phyloP scores from a whole-genome alignment of 179 eudicot species.

The Patellifolia procumbens region DNA sequence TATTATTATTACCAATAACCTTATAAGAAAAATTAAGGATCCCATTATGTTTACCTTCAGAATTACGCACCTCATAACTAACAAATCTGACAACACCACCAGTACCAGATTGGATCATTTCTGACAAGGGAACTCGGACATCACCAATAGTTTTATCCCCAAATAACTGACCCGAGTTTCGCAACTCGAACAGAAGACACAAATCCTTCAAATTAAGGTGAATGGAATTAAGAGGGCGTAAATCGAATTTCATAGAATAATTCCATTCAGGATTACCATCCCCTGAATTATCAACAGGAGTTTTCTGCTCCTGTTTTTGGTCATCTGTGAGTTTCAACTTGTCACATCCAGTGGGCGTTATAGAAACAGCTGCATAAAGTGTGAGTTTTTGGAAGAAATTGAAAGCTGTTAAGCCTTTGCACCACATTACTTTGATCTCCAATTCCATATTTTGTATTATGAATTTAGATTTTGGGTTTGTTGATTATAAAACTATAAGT shows the following conservation, averaged over 20 bases:
- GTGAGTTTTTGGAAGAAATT: slow-evolving; percentile 54
- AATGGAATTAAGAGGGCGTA: slow-evolving; percentile 4
- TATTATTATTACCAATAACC: neutral
- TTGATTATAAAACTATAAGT: neutral
- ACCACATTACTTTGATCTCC: slow-evolving; percentile 38
- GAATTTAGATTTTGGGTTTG: neutral
- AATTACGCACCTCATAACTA: slow-evolving; percentile 39
- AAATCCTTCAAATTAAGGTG: neutral
- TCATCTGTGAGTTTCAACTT: slow-evolving; percentile 14
- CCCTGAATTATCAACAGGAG: slow-evolving; percentile 38
- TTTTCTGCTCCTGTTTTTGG: slow-evolving; percentile 40
- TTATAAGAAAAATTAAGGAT: slow-evolving; percentile 45
- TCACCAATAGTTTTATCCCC: slow-evolving; percentile 42
- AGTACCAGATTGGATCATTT: slow-evolving; percentile 27
- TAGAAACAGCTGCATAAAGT: slow-evolving; percentile 36
- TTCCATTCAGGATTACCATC: slow-evolving; percentile 53
- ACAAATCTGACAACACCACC: slow-evolving; percentile 33
- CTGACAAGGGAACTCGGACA: slow-evolving; percentile 39
- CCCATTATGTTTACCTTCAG: slow-evolving; percentile 46
- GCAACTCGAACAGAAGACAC: slow-evolving; percentile 34
- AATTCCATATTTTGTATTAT: slow-evolving; percentile 24
- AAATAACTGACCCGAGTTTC: slow-evolving; percentile 31
- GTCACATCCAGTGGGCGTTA: slow-evolving; percentile 23
- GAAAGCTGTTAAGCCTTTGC: slow-evolving; percentile 44
- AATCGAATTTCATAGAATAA: slow-evolving; percentile 35